Base-by-base conservation (phyloP, 768 basidiomycete genomes). In the Hericium erinaceus region DNA sequence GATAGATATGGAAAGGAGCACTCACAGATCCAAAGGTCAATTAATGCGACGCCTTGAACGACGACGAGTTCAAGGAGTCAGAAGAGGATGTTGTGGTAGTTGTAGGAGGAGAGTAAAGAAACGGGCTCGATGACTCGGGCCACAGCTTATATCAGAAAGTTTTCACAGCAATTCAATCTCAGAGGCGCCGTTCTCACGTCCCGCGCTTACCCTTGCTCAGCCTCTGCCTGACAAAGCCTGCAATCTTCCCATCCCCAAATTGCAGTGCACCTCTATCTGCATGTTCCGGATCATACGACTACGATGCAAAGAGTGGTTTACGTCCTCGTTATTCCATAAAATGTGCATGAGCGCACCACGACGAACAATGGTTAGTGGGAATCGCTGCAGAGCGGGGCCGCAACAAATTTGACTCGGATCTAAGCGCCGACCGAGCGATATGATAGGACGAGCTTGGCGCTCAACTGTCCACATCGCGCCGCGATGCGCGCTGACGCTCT, bases 1-100 rank as follows among this genome's bases (percentile, higher is more conserved):
- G 62, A 54, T 60, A 48, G 51, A 61, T 57, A 61, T 52, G 52
- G 60, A 63, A 62, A 57, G 55, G 57, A 58, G 48, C 22, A 63
- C 62, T 63, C 62, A 63, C 62, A 56, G 61, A 57, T 58, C 58
- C 60, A 16, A 38, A 28, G 50, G 52, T 26, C 4, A 26, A 26
- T 26, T 26, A 26, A 26, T 40, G 26, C 33, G 51, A 63, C 46
- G 37, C 60, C 39, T 61, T 57, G 13, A 54, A 63, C 62, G 54
- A 61, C 54, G 58, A 41, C 49, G 49, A 22, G 26, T 18, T 39
- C 44, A 12, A 37, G 24, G 26, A 51, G 49, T 51, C 49, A 51
- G 33, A 48, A 11, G 2, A 24, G 39, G 2, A 11, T 39, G n/a
- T 54, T 26, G 52, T 44, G 46, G 61, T 52, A 55, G 55, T 41